Evolutionary conservation across 768 basidiomycete species (phyloP).

Genomic region (Tulasnella sp.): DNA sequence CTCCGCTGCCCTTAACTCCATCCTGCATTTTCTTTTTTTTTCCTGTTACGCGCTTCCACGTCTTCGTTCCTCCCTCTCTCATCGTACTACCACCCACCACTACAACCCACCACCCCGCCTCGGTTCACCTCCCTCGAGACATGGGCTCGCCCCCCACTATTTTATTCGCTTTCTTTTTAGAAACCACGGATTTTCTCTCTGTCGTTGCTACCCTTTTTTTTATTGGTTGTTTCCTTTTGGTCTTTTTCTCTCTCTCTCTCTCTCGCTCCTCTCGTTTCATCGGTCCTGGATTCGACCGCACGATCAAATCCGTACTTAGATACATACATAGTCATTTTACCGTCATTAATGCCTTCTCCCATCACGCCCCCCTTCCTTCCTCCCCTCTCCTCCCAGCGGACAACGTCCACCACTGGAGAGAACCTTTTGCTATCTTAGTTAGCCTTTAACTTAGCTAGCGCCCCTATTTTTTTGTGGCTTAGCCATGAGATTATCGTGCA

Average conservation of each 20-base stretch:
- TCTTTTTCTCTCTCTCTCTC: neutral
- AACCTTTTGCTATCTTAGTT: too few species aligned
- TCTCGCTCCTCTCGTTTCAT: neutral
- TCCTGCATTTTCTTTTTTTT: neutral
- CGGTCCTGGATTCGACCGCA: neutral
- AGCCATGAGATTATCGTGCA: too few species aligned
- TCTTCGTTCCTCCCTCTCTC: neutral
- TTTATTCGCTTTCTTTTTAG: constrained; percentile 4
- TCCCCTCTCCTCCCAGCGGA: too few species aligned
- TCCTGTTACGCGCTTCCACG: neutral
- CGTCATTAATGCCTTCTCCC: too few species aligned
- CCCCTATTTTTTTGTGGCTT: too few species aligned
- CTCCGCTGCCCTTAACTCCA: neutral
- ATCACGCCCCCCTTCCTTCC: too few species aligned
- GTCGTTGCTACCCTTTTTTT: neutral
- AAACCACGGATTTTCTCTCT: neutral
- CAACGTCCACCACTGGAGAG: too few species aligned
- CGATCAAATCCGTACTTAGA: too few species aligned
- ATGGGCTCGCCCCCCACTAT: neutral
- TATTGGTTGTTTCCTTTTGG: neutral
- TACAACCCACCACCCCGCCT: neutral
- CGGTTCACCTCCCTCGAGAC: neutral
- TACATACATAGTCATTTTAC: too few species aligned
- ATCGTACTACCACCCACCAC: neutral
- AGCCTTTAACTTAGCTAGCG: too few species aligned